Evolutionary conservation across 2,329 filamentous ascomycete species (phyloP).

Genomic region (Colletotrichum lini): DNA sequence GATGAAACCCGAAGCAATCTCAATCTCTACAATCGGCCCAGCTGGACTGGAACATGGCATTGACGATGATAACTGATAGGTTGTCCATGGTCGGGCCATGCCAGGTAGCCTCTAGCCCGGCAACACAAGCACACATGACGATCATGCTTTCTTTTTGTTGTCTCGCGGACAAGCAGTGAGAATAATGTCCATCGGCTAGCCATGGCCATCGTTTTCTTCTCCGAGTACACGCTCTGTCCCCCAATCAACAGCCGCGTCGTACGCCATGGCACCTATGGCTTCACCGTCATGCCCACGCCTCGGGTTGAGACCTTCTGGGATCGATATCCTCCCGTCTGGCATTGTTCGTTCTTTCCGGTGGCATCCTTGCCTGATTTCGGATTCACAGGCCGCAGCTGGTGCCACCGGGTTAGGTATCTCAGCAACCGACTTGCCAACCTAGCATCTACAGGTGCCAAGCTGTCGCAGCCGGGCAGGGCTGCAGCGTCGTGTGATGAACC

Average conservation of each 20-base stretch:
- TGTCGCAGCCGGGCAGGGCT: constrained; percentile 32
- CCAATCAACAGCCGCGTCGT: constrained; percentile 13
- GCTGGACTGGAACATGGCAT: constrained; percentile 21
- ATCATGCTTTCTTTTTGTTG: constrained; percentile 27
- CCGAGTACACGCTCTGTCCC: constrained; percentile 11
- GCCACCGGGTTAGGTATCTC: constrained; percentile 32
- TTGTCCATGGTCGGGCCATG: constrained; percentile 10
- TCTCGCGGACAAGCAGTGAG: constrained; percentile 20
- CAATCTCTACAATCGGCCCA: constrained; percentile 29
- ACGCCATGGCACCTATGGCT: constrained; percentile 3
- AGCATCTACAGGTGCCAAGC: constrained; percentile 35
- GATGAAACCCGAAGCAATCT: constrained; percentile 7
- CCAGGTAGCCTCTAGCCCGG: constrained; percentile 14
- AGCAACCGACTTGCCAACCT: constrained; percentile 20
- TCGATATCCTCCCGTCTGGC: constrained; percentile 14
- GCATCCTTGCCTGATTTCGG: constrained; percentile 15
- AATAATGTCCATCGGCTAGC: constrained; percentile 5
- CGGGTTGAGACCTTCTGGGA: constrained; percentile 10
- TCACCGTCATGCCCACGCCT: constrained; percentile 12
- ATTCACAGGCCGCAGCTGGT: constrained; percentile 22
- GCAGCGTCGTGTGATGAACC: constrained; percentile 31
- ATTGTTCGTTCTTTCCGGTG: constrained; percentile 11
- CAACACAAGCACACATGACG: constrained; percentile 16
- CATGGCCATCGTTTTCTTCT: constrained; percentile 15
- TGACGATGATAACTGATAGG: constrained; percentile 30